These are phyloP conservation scores for Annulohypoxylon moriforme DNA, from an alignment of 495 filamentous ascomycete species.

Conservation along the genomic window DNA sequence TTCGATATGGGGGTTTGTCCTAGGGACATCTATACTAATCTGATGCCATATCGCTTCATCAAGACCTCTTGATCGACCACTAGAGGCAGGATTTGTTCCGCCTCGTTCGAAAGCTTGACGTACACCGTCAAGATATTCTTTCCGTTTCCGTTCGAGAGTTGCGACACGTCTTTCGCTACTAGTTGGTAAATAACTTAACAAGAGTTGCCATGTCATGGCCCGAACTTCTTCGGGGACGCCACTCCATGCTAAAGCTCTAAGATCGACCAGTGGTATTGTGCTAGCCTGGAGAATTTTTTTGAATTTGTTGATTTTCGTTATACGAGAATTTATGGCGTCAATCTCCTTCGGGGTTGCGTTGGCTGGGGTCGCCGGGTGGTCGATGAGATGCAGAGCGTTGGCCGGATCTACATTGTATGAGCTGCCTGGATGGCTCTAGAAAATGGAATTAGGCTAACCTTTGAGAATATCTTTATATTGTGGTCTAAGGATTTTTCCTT, in stretches of 20 bases:
- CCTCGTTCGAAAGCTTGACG: conserved; percentile 92
- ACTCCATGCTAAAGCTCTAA: conserved; percentile 89
- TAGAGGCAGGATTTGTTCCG: conserved; percentile 42
- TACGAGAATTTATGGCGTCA: conserved; percentile 86
- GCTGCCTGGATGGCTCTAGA: neutral
- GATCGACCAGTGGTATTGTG: conserved; percentile 83
- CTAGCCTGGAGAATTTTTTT: conserved; percentile 93
- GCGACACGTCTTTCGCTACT: conserved; percentile 91
- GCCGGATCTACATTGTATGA: conserved; percentile 76
- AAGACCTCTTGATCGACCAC: conserved; percentile 75
- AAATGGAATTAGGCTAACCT: conserved; percentile 56
- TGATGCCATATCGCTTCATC: conserved; percentile 99
- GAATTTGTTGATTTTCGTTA: conserved; percentile 98
- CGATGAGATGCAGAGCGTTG: conserved; percentile 94
- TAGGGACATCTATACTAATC: conserved; percentile 97
- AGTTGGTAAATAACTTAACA: conserved; percentile 94
- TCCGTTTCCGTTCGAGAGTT: conserved; percentile 92
- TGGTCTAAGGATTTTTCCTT: conserved; percentile 93
- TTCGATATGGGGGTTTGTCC: conserved; percentile 94
- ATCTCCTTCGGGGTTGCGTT: conserved; percentile 85
- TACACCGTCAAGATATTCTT: conserved; percentile 96
- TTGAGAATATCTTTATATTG: conserved; percentile 97
- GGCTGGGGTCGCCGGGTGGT: conserved; percentile 78
- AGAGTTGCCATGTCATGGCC: conserved; percentile 97
- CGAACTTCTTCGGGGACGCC: conserved; percentile 94